A percentile compares a stretch with the other conserved stretches of the same genome.
Conservation (phyloP, 352 stramenopile genomes). For the Globisporangium polare region DNA sequence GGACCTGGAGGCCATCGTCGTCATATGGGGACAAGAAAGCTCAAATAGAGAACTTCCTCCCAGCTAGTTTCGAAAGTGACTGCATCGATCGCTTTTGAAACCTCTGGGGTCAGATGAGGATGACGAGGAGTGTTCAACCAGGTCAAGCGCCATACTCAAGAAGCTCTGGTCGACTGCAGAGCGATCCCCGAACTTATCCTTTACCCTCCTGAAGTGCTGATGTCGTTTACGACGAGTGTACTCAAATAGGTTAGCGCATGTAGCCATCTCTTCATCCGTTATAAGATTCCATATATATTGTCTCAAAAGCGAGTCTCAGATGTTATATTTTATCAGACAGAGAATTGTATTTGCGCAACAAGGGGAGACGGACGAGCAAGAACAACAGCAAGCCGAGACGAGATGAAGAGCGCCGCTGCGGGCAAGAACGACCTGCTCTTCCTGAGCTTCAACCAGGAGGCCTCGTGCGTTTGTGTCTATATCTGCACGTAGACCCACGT, state of each 20-base stretch:
- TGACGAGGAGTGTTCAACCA: not conserved
- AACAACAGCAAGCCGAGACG: not conserved
- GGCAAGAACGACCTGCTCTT: constrained; percentile 74
- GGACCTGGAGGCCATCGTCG: not conserved
- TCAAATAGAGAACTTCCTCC: not conserved
- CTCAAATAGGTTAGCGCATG: too few relatives aligned
- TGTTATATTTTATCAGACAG: not conserved
- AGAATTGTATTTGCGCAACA: not conserved
- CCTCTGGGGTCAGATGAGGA: not conserved
- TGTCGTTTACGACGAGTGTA: too few relatives aligned
- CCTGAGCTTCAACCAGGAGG: constrained; percentile 92
- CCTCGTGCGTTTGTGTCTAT: constrained; percentile 50
- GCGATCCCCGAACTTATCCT: too few relatives aligned
- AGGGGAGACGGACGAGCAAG: not conserved
- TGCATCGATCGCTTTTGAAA: not conserved
- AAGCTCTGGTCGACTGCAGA: too few relatives aligned
- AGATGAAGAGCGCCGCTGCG: constrained; percentile 42
- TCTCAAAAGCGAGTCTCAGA: too few relatives aligned
- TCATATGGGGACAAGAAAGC: not conserved
- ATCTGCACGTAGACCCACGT: not conserved
- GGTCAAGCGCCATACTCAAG: too few relatives aligned
- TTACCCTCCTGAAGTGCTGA: too few relatives aligned
- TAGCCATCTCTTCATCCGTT: too few relatives aligned
- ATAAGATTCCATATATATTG: too few relatives aligned
- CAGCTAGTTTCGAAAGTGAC: not conserved